Conservation (phyloP, 2,329 filamentous ascomycete genomes). For the Blastomyces percursus region DNA sequence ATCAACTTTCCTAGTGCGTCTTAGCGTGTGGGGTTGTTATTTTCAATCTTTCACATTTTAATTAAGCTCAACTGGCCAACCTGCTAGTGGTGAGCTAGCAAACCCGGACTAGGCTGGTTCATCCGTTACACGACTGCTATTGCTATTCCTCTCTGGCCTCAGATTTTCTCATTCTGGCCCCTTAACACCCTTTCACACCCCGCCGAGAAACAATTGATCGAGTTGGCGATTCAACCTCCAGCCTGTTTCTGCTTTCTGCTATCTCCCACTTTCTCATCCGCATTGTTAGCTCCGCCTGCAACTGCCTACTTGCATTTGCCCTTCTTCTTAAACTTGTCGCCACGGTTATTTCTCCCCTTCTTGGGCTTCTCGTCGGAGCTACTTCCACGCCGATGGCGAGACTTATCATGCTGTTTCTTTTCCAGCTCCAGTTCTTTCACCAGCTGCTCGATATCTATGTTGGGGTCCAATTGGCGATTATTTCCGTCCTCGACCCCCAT, state of each 20-base stretch:
- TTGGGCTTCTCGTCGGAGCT: constrained; percentile 1
- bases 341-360: neutral
- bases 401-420: constrained; percentile 2
- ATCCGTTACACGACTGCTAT: neutral
- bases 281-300: neutral
- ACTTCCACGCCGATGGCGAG: neutral
- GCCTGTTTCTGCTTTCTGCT: neutral
- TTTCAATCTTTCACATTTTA: neutral
- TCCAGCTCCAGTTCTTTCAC: neutral
- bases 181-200: neutral
- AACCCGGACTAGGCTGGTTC: neutral
- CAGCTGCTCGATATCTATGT: neutral
- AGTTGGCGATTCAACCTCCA: neutral
- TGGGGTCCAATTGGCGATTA: neutral
- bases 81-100: neutral
- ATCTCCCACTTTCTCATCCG: neutral
- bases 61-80: neutral
- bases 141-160: neutral
- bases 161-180: neutral
- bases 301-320: neutral
- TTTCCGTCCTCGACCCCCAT: neutral
- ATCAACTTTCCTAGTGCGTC: neutral
- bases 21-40: neutral
- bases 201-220: neutral
- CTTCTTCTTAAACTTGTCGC: neutral